Percentiles rank a stretch among this genome's conserved stretches.
These are phyloP conservation scores for Yamadazyma songkhlaensis DNA, from an alignment of 1,139 yeast species.

Conservation along the genomic window DNA sequence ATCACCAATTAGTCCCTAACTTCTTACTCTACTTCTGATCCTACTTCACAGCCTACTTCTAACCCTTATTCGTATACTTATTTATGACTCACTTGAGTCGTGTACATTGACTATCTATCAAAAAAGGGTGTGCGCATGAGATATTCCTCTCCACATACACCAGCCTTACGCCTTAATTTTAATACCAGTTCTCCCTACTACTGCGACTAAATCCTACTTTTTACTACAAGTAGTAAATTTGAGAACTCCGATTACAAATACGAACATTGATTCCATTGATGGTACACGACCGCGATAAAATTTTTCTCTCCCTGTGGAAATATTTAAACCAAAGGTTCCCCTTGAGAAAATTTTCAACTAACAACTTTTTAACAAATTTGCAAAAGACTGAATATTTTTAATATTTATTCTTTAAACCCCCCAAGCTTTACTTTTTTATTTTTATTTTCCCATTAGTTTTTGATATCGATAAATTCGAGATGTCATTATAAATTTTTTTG, in stretches of 20 bases:
- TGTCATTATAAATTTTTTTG: conserved; percentile 8
- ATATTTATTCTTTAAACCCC: neutral
- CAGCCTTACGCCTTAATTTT: neutral
- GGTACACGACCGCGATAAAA: conserved; percentile 3
- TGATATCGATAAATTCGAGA: conserved; percentile 6
- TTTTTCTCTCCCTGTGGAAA: conserved; percentile 1
- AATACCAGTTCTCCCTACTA: neutral
- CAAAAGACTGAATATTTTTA: neutral
- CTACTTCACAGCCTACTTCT: too few species aligned
- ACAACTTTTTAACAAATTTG: conserved; percentile 2
- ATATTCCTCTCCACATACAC: neutral
- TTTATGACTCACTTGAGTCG: too few species aligned
- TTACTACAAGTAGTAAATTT: neutral
- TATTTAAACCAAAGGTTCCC: conserved; percentile 5
- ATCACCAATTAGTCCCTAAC: too few species aligned
- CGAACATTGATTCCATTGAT: neutral
- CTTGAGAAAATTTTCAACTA: conserved; percentile 1
- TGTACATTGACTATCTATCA: too few species aligned
- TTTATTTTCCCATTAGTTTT: conserved; percentile 3
- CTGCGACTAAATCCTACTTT: neutral
- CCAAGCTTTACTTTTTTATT: conserved; percentile 2
- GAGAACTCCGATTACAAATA: neutral
- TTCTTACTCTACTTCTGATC: too few species aligned
- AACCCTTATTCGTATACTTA: too few species aligned
- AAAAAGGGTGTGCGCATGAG: too few species aligned